Evolutionary conservation across 83 land plant genomes (phyloP).

Genomic region (Thuja plicata): DNA sequence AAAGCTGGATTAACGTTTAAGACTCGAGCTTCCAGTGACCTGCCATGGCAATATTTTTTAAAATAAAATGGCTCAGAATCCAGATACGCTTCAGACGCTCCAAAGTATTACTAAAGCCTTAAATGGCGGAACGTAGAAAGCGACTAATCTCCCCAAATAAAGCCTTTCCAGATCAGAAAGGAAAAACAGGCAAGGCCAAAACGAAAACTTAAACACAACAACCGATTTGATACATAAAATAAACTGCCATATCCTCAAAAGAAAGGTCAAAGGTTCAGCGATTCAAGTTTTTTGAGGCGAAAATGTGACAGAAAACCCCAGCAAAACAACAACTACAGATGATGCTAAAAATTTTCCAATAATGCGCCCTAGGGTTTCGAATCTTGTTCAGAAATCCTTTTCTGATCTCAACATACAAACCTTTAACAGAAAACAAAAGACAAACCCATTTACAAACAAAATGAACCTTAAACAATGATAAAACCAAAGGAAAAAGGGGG

Average conservation of each 20-base stretch:
- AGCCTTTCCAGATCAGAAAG: background rate
- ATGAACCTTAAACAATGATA: background rate
- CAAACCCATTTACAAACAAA: background rate
- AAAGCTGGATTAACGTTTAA: background rate
- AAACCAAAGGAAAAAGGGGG: background rate
- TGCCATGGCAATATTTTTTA: background rate
- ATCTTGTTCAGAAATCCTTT: background rate
- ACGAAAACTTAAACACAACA: too few relatives aligned
- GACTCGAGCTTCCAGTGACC: background rate
- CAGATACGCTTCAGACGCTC: background rate
- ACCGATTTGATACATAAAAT: too few relatives aligned
- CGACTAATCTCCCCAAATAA: too few relatives aligned
- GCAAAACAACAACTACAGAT: too few relatives aligned
- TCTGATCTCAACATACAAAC: background rate
- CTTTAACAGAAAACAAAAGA: too few relatives aligned
- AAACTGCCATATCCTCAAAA: background rate
- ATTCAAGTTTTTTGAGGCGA: background rate
- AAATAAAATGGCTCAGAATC: background rate
- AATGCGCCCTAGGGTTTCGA: background rate
- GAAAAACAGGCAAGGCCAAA: background rate
- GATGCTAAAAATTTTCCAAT: background rate
- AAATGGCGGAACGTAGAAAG: too few relatives aligned
- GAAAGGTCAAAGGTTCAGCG: background rate
- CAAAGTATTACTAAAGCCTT: too few relatives aligned
- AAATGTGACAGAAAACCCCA: background rate